A percentile compares a stretch with the other conserved stretches of the same genome.
Conservation (phyloP, 495 filamentous ascomycete genomes). For the Staphylotrichum tortipilum region DNA sequence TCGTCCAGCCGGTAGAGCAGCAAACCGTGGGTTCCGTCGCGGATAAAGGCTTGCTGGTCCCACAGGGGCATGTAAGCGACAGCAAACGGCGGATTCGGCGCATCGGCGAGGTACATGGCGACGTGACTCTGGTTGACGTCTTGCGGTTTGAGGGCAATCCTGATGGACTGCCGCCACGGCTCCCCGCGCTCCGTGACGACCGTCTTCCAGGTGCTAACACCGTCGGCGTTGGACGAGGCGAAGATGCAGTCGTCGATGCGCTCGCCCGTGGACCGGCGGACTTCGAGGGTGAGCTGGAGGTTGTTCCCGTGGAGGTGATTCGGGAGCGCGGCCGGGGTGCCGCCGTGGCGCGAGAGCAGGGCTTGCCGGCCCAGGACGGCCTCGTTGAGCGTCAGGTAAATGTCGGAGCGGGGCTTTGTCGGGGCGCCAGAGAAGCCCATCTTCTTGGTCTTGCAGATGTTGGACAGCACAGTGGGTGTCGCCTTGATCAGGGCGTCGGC, state of each 20-base stretch:
- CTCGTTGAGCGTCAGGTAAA: slow-evolving; percentile 79
- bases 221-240: slow-evolving; percentile 66
- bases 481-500: slow-evolving; percentile 69
- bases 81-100: slow-evolving; percentile 78
- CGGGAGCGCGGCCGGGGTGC: slow-evolving; percentile 63
- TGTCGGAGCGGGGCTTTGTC: slow-evolving; percentile 78
- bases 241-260: slow-evolving; percentile 81
- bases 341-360: slow-evolving; percentile 68
- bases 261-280: slow-evolving; percentile 66
- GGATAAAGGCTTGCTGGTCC: slow-evolving; percentile 83
- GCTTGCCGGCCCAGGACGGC: slow-evolving; percentile 67
- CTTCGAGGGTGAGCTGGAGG: slow-evolving; percentile 82
- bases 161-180: slow-evolving; percentile 79
- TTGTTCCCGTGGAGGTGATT: slow-evolving; percentile 55
- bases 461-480: slow-evolving; percentile 81
- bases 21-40: slow-evolving; percentile 74
- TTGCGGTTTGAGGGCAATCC: slow-evolving; percentile 67
- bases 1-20: slow-evolving; percentile 88
- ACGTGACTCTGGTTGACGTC: slow-evolving; percentile 80
- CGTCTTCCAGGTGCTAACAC: slow-evolving; percentile 78
- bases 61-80: slow-evolving; percentile 89
- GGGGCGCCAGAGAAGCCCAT: slow-evolving; percentile 95
- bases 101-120: slow-evolving; percentile 79
- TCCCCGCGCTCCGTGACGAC: slow-evolving; percentile 68
- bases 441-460: slow-evolving; percentile 67